phyloP scores from a whole-genome alignment of 331 rosid genomes.

The Malus hybrid region DNA sequence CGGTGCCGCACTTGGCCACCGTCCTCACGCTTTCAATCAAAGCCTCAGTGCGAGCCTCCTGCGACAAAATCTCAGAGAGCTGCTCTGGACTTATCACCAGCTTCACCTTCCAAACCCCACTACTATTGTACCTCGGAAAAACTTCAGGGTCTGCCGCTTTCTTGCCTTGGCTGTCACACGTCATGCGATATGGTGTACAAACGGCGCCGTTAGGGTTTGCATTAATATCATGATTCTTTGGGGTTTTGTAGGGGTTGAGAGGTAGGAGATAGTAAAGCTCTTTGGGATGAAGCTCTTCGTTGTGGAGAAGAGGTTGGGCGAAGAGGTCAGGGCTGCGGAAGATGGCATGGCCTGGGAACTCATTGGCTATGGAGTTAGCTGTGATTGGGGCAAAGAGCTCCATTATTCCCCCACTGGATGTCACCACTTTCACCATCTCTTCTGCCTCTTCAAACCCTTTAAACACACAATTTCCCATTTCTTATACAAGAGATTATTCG shows the following conservation, averaged over 20 bases:
- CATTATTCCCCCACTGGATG: constrained; percentile 74
- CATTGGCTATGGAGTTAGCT: constrained; percentile 49
- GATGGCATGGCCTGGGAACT: constrained; percentile 73
- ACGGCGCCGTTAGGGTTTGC: background rate
- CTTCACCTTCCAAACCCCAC: constrained; percentile 92
- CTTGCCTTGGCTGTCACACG: constrained; percentile 14
- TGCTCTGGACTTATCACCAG: constrained; percentile 70
- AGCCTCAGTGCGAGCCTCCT: constrained; percentile 62
- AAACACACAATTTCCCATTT: constrained; percentile 76
- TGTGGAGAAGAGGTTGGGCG: constrained; percentile 48
- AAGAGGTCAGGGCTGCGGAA: constrained; percentile 36
- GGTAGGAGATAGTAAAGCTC: constrained; percentile 75
- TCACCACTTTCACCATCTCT: constrained; percentile 51
- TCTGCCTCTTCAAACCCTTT: constrained; percentile 35
- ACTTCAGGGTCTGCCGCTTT: constrained; percentile 42
- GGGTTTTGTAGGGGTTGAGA: constrained; percentile 29
- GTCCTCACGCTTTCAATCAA: constrained; percentile 81
- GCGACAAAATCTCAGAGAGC: constrained; percentile 75
- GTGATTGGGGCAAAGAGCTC: constrained; percentile 63
- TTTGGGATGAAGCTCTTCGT: constrained; percentile 53
- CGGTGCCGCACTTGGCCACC: constrained; percentile 72
- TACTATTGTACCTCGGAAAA: constrained; percentile 49
- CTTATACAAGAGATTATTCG: background rate
- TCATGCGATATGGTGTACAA: constrained; percentile 65
- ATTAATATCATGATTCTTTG: background rate